Percentiles rank a stretch among this genome's conserved stretches.
These are phyloP conservation scores for Crotalaria pallida DNA, from an alignment of 306 rosid genomes.

Conservation along the genomic window DNA sequence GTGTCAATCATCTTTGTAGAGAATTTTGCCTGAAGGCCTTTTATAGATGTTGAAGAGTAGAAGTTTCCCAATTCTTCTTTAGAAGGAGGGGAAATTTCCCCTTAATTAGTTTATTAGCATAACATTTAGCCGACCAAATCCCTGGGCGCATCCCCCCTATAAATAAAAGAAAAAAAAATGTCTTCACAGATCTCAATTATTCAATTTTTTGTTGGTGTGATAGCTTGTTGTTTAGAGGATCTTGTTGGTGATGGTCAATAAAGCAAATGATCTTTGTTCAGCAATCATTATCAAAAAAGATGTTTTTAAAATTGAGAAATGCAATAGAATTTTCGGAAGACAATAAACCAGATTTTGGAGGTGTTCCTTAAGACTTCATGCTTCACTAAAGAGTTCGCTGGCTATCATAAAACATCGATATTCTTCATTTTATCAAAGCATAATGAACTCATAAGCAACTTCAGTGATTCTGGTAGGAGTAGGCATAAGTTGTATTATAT, in stretches of 20 bases:
- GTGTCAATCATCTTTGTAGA: constrained; percentile 33
- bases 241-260: background rate
- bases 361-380: constrained; percentile 66
- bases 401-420: background rate
- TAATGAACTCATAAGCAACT: background rate
- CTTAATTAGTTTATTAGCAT: background rate
- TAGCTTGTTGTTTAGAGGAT: background rate
- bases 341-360: constrained; percentile 63
- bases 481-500: background rate
- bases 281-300: background rate
- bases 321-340: background rate
- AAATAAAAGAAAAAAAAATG: background rate
- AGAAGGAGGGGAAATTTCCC: background rate
- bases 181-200: background rate
- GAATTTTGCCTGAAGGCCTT: constrained; percentile 24
- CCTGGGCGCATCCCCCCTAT: background rate
- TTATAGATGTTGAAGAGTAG: constrained; percentile 17
- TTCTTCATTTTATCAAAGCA: background rate
- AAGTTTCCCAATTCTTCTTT: background rate
- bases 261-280: constrained; percentile 1
- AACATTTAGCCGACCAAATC: background rate
- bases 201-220: background rate
- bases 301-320: background rate
- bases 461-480: background rate
- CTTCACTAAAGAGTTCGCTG: constrained; percentile 22